Conservation (phyloP, 2,329 filamentous ascomycete species). For the Ambrosiella xylebori region DNA sequence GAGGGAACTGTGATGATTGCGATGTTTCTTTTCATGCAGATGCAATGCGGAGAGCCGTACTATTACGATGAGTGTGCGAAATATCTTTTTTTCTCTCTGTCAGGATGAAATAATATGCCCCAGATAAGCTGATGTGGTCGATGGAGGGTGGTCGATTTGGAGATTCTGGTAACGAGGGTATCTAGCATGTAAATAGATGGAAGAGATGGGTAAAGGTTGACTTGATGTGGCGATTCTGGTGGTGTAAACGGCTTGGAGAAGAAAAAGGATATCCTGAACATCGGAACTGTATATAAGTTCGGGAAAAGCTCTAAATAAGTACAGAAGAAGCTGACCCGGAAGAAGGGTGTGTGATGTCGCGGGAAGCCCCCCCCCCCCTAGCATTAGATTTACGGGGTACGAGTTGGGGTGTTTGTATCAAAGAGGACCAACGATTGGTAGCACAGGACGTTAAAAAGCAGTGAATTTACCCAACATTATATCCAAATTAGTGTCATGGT, state of each 20-base stretch:
- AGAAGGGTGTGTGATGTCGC: too few species aligned
- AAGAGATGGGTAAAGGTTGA: too few species aligned
- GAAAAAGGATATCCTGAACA: too few species aligned
- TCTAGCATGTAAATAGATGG: too few species aligned
- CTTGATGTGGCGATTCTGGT: too few species aligned
- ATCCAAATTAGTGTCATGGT: background rate
- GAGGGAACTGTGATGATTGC: background rate
- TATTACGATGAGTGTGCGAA: background rate
- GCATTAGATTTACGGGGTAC: background rate
- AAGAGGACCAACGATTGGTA: background rate
- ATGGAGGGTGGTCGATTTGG: too few species aligned
- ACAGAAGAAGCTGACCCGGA: too few species aligned
- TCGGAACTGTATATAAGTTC: too few species aligned
- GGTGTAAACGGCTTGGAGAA: too few species aligned
- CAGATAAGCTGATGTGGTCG: too few species aligned
- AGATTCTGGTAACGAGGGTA: too few species aligned
- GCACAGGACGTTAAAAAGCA: background rate
- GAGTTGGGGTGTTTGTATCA: background rate
- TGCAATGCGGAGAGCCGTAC: constrained; percentile 1
- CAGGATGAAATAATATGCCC: background rate
- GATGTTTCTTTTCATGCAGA: background rate
- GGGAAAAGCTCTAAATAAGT: background rate
- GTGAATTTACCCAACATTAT: background rate
- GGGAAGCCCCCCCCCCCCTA: too few species aligned
- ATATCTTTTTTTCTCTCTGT: background rate